phyloP scores from a whole-genome alignment of 1,284 basidiomycete genomes.

The Austroboletus novae-zelandiae region DNA sequence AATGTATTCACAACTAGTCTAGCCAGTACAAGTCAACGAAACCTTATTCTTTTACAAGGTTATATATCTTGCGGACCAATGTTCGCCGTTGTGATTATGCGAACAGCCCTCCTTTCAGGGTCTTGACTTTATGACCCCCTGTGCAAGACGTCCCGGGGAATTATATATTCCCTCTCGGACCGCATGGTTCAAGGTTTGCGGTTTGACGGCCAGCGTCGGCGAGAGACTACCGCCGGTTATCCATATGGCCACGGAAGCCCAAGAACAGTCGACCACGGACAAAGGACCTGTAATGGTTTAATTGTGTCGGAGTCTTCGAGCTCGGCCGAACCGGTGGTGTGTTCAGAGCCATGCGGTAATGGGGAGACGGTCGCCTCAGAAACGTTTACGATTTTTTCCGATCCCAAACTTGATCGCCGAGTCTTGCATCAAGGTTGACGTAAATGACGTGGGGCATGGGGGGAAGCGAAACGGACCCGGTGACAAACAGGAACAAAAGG shows the following conservation, averaged over 20 bases:
- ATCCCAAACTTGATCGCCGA: not conserved
- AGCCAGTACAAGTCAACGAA: not conserved
- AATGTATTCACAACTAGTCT: not conserved
- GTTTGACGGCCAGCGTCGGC: not conserved
- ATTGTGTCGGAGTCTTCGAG: conserved; percentile 3
- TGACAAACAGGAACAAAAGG: not conserved
- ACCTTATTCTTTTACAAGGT: not conserved
- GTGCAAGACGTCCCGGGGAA: not conserved
- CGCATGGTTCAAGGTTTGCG: not conserved
- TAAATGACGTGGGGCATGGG: not conserved
- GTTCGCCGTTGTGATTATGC: not conserved
- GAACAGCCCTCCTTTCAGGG: not conserved
- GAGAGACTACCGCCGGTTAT: too few relatives aligned
- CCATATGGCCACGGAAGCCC: not conserved
- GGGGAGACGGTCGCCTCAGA: not conserved
- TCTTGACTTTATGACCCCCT: not conserved
- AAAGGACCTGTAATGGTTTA: conserved; percentile 5
- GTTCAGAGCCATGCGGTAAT: not conserved
- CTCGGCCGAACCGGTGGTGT: conserved; percentile 1
- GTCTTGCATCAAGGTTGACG: not conserved
- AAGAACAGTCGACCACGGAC: not conserved
- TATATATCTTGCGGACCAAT: not conserved
- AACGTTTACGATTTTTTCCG: not conserved
- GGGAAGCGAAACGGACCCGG: not conserved
- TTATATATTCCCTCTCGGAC: too few relatives aligned